Conservation (phyloP, 352 stramenopile genomes). For the Phytophthora pluvialis region DNA sequence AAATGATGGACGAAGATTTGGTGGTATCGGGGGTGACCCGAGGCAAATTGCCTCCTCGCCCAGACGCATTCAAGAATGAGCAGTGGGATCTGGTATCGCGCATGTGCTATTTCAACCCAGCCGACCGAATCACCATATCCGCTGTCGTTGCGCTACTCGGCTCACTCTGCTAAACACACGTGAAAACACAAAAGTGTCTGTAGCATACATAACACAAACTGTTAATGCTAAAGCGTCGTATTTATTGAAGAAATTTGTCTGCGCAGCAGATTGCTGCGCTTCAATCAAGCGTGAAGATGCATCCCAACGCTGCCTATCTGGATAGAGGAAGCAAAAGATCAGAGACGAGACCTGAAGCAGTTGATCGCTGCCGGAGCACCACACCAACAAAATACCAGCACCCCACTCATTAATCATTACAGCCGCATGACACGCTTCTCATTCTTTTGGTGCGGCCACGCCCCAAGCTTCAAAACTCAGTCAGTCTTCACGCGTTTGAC, state of each 20-base stretch:
- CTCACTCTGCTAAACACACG: conserved; percentile 17
- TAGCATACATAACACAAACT: conserved; percentile 22
- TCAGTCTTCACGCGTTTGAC: conserved; percentile 70
- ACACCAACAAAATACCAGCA: conserved; percentile 40
- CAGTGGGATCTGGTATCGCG: conserved; percentile 36
- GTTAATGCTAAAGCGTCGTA: conserved; percentile 36
- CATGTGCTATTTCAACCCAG: conserved; percentile 35
- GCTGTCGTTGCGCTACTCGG: conserved; percentile 23
- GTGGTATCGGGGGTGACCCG: conserved; percentile 25
- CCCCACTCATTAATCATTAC: conserved; percentile 42
- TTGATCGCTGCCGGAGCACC: conserved; percentile 33
- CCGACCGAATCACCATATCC: conserved; percentile 25
- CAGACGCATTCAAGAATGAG: conserved; percentile 25
- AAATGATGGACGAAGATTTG: conserved; percentile 33
- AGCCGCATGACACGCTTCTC: conserved; percentile 26
- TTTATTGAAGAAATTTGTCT: conserved; percentile 29
- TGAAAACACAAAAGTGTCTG: background rate
- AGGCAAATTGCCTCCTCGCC: conserved; percentile 27
- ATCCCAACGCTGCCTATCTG: conserved; percentile 9
- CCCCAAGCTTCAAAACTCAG: conserved; percentile 37
- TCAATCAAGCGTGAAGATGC: conserved; percentile 2
- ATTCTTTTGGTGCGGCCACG: conserved; percentile 24
- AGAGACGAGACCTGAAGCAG: conserved; percentile 34
- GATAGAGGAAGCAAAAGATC: conserved; percentile 27
- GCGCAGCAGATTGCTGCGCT: conserved; percentile 5